Base-by-base conservation (phyloP, 257 asterid genomes). In the Craterostigma plantagineum region DNA sequence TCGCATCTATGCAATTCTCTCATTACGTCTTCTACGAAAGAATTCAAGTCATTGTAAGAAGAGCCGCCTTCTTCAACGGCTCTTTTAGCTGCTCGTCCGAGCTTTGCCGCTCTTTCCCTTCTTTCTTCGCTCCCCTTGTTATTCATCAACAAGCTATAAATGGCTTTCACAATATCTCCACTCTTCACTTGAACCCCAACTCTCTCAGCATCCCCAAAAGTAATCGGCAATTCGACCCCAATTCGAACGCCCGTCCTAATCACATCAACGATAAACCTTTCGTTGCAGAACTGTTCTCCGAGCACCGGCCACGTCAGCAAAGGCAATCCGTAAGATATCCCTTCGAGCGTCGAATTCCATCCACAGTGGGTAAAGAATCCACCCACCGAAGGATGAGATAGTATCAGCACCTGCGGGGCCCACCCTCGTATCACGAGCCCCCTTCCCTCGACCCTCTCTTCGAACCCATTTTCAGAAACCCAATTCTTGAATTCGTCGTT, bases 261-360 rank as follows among this genome's bases (percentile, higher is more conserved):
- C 10, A 70, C 65, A 1, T 59, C 33, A 38, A 68, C 63, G 4
- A 68, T 13, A 11, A 76, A 52, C 75, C 63, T 70, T 54, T 79
- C 84, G 9, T 72, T 76, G 46, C 66, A 50, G 35, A 79, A 79
- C 34, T 79, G 92, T 34, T 79, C 92, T 0, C 67, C 69, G 10
- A 61, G 70, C 4, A 58, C 16, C 0, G 90, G 90, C 81, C 78
- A 69, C 0, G 93, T 79, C 15, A 70, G 46, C 76, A 79, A 41
- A 0, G 79, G 73, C 39, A 72, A 13, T 4, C 84, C 81, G 0
- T 67, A 58, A 5, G 65, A 44, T 12, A 72, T 54, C 1, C 69
- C 92, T 58, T 79, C 92, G 0, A 79, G 45, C 0, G 63, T 52
- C 23, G 92, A 78, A 45, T 74, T 74, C 92, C 92, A 75, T 11